Evolutionary conservation across 2,329 filamentous ascomycete species (phyloP), one percentile per base, ranked within the genome.

Genomic region (Gremmenia infestans): DNA sequence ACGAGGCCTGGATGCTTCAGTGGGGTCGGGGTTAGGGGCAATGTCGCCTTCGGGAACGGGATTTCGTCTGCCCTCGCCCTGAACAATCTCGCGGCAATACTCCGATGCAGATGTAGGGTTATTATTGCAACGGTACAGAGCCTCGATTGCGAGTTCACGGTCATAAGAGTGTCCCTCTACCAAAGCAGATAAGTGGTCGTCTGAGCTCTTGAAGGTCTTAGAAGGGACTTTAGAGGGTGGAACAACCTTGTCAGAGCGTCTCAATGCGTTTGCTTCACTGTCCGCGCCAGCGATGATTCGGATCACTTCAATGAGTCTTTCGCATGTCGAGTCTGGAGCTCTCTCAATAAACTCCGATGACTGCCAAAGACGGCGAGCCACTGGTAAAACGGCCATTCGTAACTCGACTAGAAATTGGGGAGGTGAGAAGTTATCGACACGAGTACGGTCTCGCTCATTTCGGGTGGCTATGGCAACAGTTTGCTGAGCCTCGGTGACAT

Each of bases 391-490:
- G 25, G 86, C 83, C 73, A 88, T 84, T 43, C 94, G 87, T 43
- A 97, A 74, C 70, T 97, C 93, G 5, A 97, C 85, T 14, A 97
- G 76, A 54, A 97, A 88, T 65, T 97, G 93, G 1, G 82, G 78
- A 14, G 85, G 80, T 9, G 78, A 74, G 69, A 89, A 89, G 64
- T 79, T 82, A 63, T 87, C 82, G 9, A 79, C 71, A 28, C 78
- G 76, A 50, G 78, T 76, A 37, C 79, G 73, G 49, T 85, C 81
- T 46, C 79, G 75, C 9, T 84, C 80, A 54, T 72, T 73, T n/a
- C 75, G 75, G 45, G 70, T 72, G 56, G 75, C 74, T 70, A 85
- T 76, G 25, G 76, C 73, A 46, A 76, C 73, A 9, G 85, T 83
- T 65, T 86, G 84, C 35, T 79, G 75, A 1, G 92, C 87, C 37